Conservation (phyloP, 441 rosid genomes). For the Erodium moschatum region DNA sequence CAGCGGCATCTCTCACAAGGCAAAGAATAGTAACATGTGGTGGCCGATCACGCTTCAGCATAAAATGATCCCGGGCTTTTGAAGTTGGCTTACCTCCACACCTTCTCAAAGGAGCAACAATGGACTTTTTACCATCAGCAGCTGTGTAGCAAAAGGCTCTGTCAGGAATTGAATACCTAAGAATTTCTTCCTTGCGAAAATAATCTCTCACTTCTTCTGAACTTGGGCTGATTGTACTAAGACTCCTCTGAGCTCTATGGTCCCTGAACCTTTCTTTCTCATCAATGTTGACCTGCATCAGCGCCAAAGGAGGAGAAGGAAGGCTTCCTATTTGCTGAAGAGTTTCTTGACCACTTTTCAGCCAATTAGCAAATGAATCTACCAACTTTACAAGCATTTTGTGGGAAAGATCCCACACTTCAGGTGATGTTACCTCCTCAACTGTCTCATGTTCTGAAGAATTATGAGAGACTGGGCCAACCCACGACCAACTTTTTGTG, state of each 20-base stretch:
- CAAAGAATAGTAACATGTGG: constrained; percentile 98
- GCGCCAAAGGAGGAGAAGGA: constrained; percentile 83
- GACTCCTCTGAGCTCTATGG: constrained; percentile 98
- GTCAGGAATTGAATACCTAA: constrained; percentile 94
- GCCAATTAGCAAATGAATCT: constrained; percentile 96
- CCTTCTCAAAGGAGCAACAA: constrained; percentile 98
- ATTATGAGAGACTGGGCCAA: constrained; percentile 56
- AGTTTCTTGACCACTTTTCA: constrained; percentile 89
- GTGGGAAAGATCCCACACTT: constrained; percentile 87
- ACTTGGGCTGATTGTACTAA: constrained; percentile 71
- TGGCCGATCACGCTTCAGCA: constrained; percentile 98
- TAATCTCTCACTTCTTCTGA: constrained; percentile 83
- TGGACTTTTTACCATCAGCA: constrained; percentile 93
- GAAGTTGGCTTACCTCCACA: constrained; percentile 99
- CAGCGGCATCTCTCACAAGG: constrained; percentile 96
- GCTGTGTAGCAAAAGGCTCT: constrained; percentile 96
- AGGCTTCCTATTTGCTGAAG: constrained; percentile 94
- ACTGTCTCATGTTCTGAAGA: constrained; percentile 53
- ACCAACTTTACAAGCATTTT: constrained; percentile 96
- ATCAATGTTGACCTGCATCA: constrained; percentile 75
- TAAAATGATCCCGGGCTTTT: constrained; percentile 97
- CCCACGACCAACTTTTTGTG: constrained; percentile 88
- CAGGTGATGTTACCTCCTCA: constrained; percentile 93
- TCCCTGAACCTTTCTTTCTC: constrained; percentile 98
- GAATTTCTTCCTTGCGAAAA: constrained; percentile 82